Conservation (phyloP, 2,329 filamentous ascomycete genomes). For the Bipolaris bicolor region DNA sequence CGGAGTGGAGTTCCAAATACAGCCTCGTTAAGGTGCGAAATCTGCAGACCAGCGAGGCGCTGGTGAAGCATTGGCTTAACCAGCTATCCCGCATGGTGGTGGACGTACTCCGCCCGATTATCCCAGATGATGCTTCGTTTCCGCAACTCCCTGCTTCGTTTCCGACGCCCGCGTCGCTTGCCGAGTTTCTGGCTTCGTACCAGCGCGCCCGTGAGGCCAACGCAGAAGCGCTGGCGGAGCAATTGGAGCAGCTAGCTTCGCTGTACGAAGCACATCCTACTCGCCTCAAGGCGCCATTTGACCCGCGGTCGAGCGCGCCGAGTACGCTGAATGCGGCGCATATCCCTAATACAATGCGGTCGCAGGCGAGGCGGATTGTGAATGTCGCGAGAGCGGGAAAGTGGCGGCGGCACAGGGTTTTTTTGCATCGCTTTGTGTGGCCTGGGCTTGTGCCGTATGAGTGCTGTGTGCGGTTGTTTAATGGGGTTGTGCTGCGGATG, state of each 20-base stretch:
- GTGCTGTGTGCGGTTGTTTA: constrained; percentile 8
- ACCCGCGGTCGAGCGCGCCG: constrained; percentile 3
- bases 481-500: background rate
- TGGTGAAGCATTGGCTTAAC: background rate
- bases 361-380: background rate
- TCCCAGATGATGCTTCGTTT: no score
- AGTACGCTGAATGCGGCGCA: constrained; percentile 7
- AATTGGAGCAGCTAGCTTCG: constrained; percentile 10
- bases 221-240: constrained; percentile 8
- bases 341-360: constrained; percentile 1
- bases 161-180: background rate
- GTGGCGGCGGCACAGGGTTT: background rate
- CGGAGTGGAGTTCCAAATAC: background rate
- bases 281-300: constrained; percentile 14
- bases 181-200: constrained; percentile 5
- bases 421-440: constrained; percentile 9
- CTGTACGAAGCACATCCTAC: constrained; percentile 16
- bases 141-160: no score
- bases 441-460: constrained; percentile 19
- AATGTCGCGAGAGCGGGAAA: background rate
- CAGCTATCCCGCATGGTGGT: background rate
- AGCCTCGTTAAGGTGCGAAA: background rate
- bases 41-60: background rate
- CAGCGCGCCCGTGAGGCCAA: constrained; percentile 4
- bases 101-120: no score